These are phyloP conservation scores for Spinellus fusiger DNA, from an alignment of 192 early-diverging fungal species.

Conservation along the genomic window DNA sequence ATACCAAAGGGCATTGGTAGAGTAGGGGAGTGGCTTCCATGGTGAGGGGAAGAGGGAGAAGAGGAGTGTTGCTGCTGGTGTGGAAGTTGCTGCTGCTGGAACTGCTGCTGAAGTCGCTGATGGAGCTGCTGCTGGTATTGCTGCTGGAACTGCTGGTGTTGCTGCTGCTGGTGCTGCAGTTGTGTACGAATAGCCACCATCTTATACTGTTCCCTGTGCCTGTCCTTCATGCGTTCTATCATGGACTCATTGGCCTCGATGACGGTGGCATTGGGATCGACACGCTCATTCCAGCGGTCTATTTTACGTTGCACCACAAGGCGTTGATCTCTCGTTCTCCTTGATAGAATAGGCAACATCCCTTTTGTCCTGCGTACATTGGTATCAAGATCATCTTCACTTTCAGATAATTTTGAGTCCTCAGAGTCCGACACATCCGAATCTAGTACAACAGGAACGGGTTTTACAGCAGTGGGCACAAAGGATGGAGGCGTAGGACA, in stretches of 20 bases:
- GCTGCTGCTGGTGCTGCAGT: not conserved
- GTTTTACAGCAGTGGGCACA: not conserved
- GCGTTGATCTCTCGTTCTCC: constrained; percentile 13
- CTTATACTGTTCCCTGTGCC: constrained; percentile 18
- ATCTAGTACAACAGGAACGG: constrained; percentile 12
- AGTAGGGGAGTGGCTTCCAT: too few species aligned
- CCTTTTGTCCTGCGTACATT: constrained; percentile 8
- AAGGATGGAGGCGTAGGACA: not conserved
- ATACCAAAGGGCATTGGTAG: too few species aligned
- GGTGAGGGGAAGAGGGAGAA: too few species aligned
- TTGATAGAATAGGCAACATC: constrained; percentile 17
- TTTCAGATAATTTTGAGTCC: constrained; percentile 10
- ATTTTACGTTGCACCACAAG: constrained; percentile 11
- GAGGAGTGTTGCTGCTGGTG: not conserved
- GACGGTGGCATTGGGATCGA: constrained; percentile 3
- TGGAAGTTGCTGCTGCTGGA: not conserved
- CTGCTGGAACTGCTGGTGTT: not conserved
- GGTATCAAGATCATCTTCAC: not conserved
- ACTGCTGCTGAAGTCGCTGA: not conserved
- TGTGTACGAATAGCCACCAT: constrained; percentile 15
- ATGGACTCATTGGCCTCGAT: constrained; percentile 11
- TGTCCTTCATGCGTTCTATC: constrained; percentile 24
- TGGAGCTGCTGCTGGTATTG: not conserved
- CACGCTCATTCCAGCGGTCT: constrained; percentile 16
- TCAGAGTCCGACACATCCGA: constrained; percentile 26